Base-by-base conservation (phyloP, 805 yeast genomes). In the Saccharomycopsis microspora region DNA sequence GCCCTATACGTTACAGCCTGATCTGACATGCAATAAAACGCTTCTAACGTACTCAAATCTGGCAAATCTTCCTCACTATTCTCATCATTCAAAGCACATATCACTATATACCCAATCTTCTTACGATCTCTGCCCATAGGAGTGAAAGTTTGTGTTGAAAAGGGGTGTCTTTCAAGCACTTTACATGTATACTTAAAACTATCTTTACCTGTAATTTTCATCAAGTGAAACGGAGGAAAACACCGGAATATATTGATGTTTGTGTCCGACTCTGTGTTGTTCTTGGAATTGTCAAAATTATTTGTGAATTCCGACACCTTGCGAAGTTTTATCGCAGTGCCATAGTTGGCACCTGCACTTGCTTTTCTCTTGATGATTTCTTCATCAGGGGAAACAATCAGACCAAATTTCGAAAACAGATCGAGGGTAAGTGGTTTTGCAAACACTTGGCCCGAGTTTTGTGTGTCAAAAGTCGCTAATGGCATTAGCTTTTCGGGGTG, bases 131-230 rank as follows among this genome's bases (percentile, higher is more conserved):
- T 72, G 4, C 97, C 96, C 85, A 90, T 75, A 4, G 97, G 97
- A n/a, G 85, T 57, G 60, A 89, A 89, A 0, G 96, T 83, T 63
- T 89, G 97, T 0, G 96, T 81, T 9, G 89, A 74, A 58, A 64
- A 83, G 6, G 96, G 96, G 62, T 89, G 97, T 63, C 95, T 74
- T 60, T 89, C 97, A 30, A 89, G 70, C 1, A 89, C 95, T 54
- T 74, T 82, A 5, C 83, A 65, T 1, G 62, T 57, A 57, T 82
- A 83, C 1, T 37, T 48, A 51, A 47, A 46, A 30, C 49, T 51
- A 11, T 38, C 10, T 30, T n/a, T 41, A 9, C 11, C 19, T 6
- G 27, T 46, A 40, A 31, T 38, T 3, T 36, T 47, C 44, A 80
- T 69, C 48, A 83, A 66, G 56, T 80, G 84, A n/a, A 59, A 64